Base-by-base conservation (phyloP, 169 alveolate genomes). In the Plasmodium gallinaceum region DNA sequence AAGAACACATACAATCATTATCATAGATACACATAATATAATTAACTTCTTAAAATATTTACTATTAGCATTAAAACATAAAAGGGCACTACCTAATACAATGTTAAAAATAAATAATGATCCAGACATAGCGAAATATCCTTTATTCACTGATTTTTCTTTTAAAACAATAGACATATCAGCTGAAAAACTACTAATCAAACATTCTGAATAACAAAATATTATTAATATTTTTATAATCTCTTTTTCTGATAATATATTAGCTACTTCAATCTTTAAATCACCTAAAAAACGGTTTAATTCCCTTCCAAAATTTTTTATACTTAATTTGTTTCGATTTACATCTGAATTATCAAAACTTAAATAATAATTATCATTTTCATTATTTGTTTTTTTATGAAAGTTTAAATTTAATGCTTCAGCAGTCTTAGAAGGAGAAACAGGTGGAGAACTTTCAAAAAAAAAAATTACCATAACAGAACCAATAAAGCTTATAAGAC, bases 181-280 rank as follows among this genome's bases (percentile, higher is more conserved):
- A 37, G 88, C 73, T 7, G 88, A 74, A 58, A 74, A 74, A 74
- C 88, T 74, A 74, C 88, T 74, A 37, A 74, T 74, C 60, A 74
- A 26, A 48, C 88, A 74, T 74, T 74, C 88, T 60, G 88, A 74
- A 46, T 74, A 74, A 16, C 88, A 74, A 57, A 74, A 74, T 74
- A 74, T 58, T 12, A 74, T 74, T 58, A 74, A 3, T 39, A 74
- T 74, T 57, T 74, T 74, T 58, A 74, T 57, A 58, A 74, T 22
- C 12, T 74, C 88, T 46, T 42, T 46, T 46, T 74, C 57, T 26
- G 37, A 32, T 60, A 74, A 48, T 74, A 74, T 74, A 48, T 74
- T 57, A 20, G n/a, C 73, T 57, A 74, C 51, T 74, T 74, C 88
- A 0, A 39, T 57, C 24, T 58, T 74, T 64, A 74, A 48, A 24